phyloP scores from a whole-genome alignment of 139 green algal genomes.

The Diplosphaera chodatii region DNA sequence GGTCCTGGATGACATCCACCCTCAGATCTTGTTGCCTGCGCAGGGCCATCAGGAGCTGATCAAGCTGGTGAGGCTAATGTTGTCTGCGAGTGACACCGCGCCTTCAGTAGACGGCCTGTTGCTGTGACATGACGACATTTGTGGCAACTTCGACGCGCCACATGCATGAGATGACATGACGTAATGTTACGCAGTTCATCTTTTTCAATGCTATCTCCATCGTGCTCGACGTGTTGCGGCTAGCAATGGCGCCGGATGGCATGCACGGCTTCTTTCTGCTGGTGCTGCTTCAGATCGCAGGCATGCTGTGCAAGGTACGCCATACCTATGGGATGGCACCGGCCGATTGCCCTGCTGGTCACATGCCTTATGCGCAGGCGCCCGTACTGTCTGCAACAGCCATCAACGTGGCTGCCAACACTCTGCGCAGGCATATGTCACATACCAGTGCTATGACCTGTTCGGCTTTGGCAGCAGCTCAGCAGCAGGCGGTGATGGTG shows the following conservation, averaged over 20 bases:
- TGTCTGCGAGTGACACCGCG: no score
- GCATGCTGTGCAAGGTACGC: not conserved
- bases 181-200: slow-evolving; percentile 6
- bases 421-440: slow-evolving; percentile 1
- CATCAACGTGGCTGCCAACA: no score
- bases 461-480: not conserved
- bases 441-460: not conserved
- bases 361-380: not conserved
- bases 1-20: no score
- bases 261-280: not conserved
- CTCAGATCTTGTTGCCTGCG: no score
- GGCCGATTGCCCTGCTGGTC: no score
- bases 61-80: slow-evolving; percentile 10
- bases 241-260: not conserved
- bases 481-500: not conserved
- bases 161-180: no score
- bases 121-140: no score
- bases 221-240: slow-evolving; percentile 3
- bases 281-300: slow-evolving; percentile 3
- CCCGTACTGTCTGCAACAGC: no score
- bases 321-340: no score
- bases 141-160: no score
- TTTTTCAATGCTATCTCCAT: slow-evolving; percentile 10
- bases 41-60: slow-evolving; percentile 3
- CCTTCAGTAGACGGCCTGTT: no score